Evolutionary conservation across 495 filamentous ascomycete species (phyloP).

Genomic region (Hypoxylon rickii): DNA sequence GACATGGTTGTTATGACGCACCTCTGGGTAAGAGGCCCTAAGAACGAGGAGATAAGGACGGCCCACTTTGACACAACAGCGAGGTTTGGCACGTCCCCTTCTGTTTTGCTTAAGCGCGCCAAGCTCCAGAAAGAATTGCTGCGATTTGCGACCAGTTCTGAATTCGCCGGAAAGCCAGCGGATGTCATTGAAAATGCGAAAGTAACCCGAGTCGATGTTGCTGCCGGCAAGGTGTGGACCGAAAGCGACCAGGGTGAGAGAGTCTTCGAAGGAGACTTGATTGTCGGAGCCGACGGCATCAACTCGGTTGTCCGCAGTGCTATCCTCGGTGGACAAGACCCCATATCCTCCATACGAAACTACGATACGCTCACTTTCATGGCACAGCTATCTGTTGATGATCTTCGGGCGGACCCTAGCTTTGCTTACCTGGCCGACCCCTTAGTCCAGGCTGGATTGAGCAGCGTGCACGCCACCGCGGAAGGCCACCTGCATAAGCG

Average conservation of each 20-base stretch:
- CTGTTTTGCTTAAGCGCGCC: conserved; percentile 30
- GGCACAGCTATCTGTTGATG: conserved; percentile 30
- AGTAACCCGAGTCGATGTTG: conserved; percentile 28
- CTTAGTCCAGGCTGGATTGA: conserved; percentile 26
- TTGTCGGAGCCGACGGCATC: conserved; percentile 38
- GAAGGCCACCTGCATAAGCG: conserved; percentile 18
- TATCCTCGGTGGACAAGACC: conserved; percentile 25
- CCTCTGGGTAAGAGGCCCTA: conserved; percentile 25
- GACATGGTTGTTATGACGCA: conserved; percentile 37
- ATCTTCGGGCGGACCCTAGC: conserved; percentile 19
- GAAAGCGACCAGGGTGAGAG: conserved; percentile 33
- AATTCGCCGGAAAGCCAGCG: conserved; percentile 31
- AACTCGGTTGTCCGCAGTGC: conserved; percentile 29
- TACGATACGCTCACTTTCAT: conserved; percentile 31
- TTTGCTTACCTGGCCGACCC: conserved; percentile 31
- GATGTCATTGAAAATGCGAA: conserved; percentile 28
- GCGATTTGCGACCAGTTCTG: conserved; percentile 31
- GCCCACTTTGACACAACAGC: conserved; percentile 31
- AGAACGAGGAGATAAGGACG: conserved; percentile 31
- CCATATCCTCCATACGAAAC: conserved; percentile 9
- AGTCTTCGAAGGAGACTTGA: conserved; percentile 34
- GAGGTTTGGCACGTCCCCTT: conserved; percentile 30
- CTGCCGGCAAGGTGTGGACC: conserved; percentile 33
- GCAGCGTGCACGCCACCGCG: conserved; percentile 11
- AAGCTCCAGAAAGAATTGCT: conserved; percentile 31